Base-by-base conservation (phyloP, 1,139 yeast species). In the Cylindricascospora bacillispora region DNA sequence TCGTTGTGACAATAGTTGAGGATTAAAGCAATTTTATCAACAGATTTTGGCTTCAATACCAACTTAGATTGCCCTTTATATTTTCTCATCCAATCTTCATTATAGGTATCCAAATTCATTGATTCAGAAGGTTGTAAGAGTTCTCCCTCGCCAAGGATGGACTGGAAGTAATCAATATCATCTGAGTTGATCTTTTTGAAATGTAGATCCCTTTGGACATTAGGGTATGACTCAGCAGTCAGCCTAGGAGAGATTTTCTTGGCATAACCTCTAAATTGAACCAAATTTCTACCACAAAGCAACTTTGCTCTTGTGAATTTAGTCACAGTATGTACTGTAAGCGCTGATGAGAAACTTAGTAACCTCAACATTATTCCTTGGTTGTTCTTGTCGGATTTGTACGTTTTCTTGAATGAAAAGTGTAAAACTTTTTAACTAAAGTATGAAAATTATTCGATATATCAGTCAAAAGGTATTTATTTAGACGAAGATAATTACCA, bases 11-110 rank as follows among this genome's bases (percentile, higher is more conserved):
- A 83, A 56, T 83, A 79, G 52, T 75, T 73, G 47, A 89, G 52
- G 39, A 89, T 82, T 44, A 70, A 50, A 3, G 89, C 66, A 13
- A 89, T 77, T 54, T 89, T 92, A 37, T 78, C 73, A 2, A 85
- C 73, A 12, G 81, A 70, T 47, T 78, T 79, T 22, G 98, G 98
- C 51, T 80, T 83, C 42, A 89, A 63, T 3, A 85, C 86, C 29
- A 89, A 57, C 45, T 70, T 64, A 1, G 95, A 77, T 51, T 81
- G 83, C 13, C 98, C 98, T 37, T 73, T 67, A 57, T 86, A 89
- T 57, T 89, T 89, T 52, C 85, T 69, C 95, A 86, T 89, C 92
- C 94, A 83, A 55, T 89, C 98, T 52, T 81, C 92, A 49, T 89
- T 89, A 63, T 60, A 83, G 38, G 70, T 70, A 21, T 70, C 67